Evolutionary conservation across 2,329 filamentous ascomycete species (phyloP).

Genomic region (Ophiostoma ips): DNA sequence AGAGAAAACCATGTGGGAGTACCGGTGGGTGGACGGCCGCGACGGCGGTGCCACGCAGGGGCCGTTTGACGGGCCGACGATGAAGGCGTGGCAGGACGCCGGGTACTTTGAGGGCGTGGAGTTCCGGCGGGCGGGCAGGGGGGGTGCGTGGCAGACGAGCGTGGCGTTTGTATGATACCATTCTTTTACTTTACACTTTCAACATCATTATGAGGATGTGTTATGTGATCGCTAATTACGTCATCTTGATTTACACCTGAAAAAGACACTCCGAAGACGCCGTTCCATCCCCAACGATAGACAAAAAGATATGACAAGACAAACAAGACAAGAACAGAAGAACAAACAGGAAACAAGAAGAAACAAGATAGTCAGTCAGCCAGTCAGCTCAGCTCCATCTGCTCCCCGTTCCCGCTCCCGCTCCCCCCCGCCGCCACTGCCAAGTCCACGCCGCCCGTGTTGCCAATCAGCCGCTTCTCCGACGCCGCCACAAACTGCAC

Average conservation of each 20-base stretch:
- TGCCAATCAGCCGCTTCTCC: conserved; percentile 85
- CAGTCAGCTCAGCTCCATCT: conserved; percentile 19
- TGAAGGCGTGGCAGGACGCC: conserved; percentile 82
- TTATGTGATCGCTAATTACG: no score
- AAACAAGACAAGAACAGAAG: background rate
- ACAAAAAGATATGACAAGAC: background rate
- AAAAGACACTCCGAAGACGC: no score
- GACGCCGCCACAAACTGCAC: conserved; percentile 82
- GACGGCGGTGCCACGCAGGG: conserved; percentile 71
- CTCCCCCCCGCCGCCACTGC: conserved; percentile 31
- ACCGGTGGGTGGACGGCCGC: conserved; percentile 77
- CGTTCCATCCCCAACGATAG: conserved; percentile 6
- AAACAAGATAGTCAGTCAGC: background rate
- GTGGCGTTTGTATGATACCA: conserved; percentile 21
- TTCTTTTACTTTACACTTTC: background rate
- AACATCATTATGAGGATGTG: background rate
- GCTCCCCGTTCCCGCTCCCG: conserved; percentile 15
- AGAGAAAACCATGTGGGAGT: conserved; percentile 58
- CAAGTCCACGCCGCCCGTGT: conserved; percentile 61
- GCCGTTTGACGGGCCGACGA: conserved; percentile 70
- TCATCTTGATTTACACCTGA: background rate
- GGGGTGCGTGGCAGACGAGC: conserved; percentile 38
- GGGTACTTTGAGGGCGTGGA: conserved; percentile 93
- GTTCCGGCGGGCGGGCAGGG: conserved; percentile 47
- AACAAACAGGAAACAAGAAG: background rate